Base-by-base conservation (phyloP, 768 basidiomycete genomes). In the Rhizopogon vulgaris region DNA sequence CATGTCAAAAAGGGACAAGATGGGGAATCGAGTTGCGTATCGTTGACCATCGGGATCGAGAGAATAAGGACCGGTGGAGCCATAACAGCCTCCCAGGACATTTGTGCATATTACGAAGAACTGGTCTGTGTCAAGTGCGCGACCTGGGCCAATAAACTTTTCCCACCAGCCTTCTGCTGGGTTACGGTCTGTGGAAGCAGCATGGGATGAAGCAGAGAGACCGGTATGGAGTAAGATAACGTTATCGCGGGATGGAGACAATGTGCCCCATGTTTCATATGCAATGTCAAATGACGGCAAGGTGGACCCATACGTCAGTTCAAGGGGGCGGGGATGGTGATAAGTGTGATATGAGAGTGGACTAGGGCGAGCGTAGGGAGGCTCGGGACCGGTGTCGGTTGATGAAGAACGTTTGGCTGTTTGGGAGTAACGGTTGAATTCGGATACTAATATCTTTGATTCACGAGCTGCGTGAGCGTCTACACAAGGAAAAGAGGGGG, bases 251-350 rank as follows among this genome's bases (percentile, higher is more conserved):
- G 71, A 60, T 0, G 86, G 73, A 22, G 89, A 88, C 40, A 98
- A 85, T 2, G 80, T 82, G 2, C 96, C 96, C 96, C 96, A 99
- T 0, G 96, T 91, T 73, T 99, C 96, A 76, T 98, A 99, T 0
- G 96, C 96, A 52, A 98, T 79, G 58, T 91, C 82, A 59, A 93
- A 85, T 6, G 82, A 71, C 1, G 85, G 80, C 0, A 95, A 75
- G 1, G 73, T 55, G 1, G 72, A 68, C 52, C 84, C 78, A 57
- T 84, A 84, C 5, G 82, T 77, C 27, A 95, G 77, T 0, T 77
- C 73, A n/a, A 95, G 71, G 0, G 88, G 84, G 2, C 60, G 58
- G 0, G 65, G 56, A 60, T 90, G 84, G 54, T 78, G 79, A 63
- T 85, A 94, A 24, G 78, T 67, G 38, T 78, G 69, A 74, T 94